Base-by-base conservation (phyloP, 305 asterid genomes). In the Stenogyne calaminthoides region DNA sequence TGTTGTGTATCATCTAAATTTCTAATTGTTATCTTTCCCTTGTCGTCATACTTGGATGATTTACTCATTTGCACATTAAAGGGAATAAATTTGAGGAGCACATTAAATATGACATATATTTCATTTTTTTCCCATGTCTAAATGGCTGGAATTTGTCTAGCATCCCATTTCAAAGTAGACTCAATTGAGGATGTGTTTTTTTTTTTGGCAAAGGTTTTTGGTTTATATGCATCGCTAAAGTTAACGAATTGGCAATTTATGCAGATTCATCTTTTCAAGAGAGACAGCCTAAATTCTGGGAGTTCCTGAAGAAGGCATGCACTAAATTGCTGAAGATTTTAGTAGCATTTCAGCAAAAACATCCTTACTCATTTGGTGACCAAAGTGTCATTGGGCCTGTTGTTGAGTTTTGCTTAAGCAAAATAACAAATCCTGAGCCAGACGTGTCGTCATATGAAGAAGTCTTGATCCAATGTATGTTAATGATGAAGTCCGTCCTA, bases 291-390 rank as follows among this genome's bases (percentile, higher is more conserved):
- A 90, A 86, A 78, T 85, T 95, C 76, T 88, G 90, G 89, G 88
- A 82, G 58, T 90, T 92, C 84, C 82, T 90, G 78, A 87, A 87
- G 86, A 86, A 78, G 84, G 92, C 93, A 60, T 95, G 97, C 78
- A 82, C 86, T 63, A 92, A 95, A 77, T 77, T 92, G 70, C 81
- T 95, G 96, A 92, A 89, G 90, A 89, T 95, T 80, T 81, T 90
- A 75, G 78, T 92, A 55, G 81, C 93, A 80, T 81, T 88, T 81
- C 99, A 95, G 83, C 82, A 72, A 69, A 85, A 94, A 56, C 99
- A 95, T 81, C 99, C 99, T 79, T 95, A 90, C 80, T 85, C 99
- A 61, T 95, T 95, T 82, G 99, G 99, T 74, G 94, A 90, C 86
- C 86, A 89, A 79, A 75, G 87, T 82, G 95, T 92, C 72, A 86